Evolutionary conservation across 805 yeast species (phyloP), one percentile per base, ranked within the genome.

Genomic region (Candida coquimbonensis): DNA sequence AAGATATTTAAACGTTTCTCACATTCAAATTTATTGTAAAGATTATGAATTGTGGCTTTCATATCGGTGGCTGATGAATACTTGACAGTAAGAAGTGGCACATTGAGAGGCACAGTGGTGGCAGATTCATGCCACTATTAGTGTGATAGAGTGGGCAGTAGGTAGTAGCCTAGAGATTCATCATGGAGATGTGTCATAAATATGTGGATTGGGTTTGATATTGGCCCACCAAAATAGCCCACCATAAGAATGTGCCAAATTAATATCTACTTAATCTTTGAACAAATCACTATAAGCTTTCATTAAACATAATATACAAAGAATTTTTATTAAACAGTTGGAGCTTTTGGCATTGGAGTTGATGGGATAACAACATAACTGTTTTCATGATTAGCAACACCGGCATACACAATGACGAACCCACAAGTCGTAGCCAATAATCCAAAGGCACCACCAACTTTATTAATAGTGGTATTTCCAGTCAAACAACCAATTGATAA

Each of bases 371-470:
- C 65, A 51, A 82, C 51, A 60, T 81, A 84, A 36, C 83, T 70
- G 65, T 82, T 85, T 45, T 77, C 73, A 13, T 61, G 60, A 46
- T 74, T 78, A 6, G 84, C 82, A 17, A 77, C 68, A 61, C 81
- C 83, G 25, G 83, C 82, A 56, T 72, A 77, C 3, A 84, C 78
- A 50, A 80, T 80, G 59, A 76, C 79, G 75, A 79, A 81, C 14
- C 82, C 87, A 44, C 73, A 53, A 44, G 75, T 63, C 2, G 83
- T 72, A 17, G 82, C 70, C 29, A 80, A 52, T 31, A 81, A 63
- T 29, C 87, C 86, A 39, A 78, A 60, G 32, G 73, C 74, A 47
- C 87, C 88, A 48, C 82, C 87, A 17, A 83, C 87, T 60, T 67
- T 74, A 17, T 63, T 61, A 35, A 70, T 67, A 12, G 65, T 64